These are phyloP conservation scores for Ilyonectria robusta DNA, from an alignment of 2,329 filamentous ascomycete species.

Conservation along the genomic window DNA sequence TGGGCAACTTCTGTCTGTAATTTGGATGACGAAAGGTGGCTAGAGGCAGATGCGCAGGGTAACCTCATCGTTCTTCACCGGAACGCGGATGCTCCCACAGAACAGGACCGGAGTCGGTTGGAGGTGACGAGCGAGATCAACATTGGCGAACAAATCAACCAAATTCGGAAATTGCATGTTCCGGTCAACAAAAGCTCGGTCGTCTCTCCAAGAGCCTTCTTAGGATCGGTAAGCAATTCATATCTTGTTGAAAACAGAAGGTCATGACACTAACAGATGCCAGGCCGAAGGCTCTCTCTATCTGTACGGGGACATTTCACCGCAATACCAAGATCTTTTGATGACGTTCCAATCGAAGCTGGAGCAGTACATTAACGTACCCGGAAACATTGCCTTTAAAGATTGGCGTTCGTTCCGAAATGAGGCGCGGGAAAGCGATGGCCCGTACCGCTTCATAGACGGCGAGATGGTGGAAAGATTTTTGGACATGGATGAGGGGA, in stretches of 20 bases:
- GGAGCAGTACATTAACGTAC: slow-evolving; percentile 74
- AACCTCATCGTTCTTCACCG: slow-evolving; percentile 87
- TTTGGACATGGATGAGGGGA: slow-evolving; percentile 75
- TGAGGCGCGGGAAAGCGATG: slow-evolving; percentile 78
- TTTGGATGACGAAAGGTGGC: slow-evolving; percentile 80
- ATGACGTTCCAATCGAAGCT: slow-evolving; percentile 85
- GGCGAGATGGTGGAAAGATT: slow-evolving; percentile 92
- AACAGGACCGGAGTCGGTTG: slow-evolving; percentile 79
- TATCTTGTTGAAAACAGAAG: neutral
- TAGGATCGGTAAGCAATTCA: slow-evolving; percentile 81
- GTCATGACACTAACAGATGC: slow-evolving; percentile 29
- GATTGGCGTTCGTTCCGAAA: slow-evolving; percentile 88
- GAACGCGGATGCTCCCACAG: slow-evolving; percentile 79
- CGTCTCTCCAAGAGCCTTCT: slow-evolving; percentile 86
- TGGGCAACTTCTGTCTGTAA: slow-evolving; percentile 87
- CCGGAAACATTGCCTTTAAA: slow-evolving; percentile 83
- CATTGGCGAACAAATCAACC: slow-evolving; percentile 94
- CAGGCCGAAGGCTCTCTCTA: slow-evolving; percentile 94
- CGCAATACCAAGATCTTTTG: slow-evolving; percentile 81
- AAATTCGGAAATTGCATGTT: slow-evolving; percentile 82
- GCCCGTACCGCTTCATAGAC: slow-evolving; percentile 90
- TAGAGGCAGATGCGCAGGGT: slow-evolving; percentile 88
- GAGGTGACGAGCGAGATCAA: slow-evolving; percentile 85
- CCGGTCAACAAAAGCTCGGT: slow-evolving; percentile 74
- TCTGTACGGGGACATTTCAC: slow-evolving; percentile 85